Evolutionary conservation across 176 grass and related monocot species (phyloP), one percentile per base, ranked within the genome.

Genomic region (Phyllostachys edulis): DNA sequence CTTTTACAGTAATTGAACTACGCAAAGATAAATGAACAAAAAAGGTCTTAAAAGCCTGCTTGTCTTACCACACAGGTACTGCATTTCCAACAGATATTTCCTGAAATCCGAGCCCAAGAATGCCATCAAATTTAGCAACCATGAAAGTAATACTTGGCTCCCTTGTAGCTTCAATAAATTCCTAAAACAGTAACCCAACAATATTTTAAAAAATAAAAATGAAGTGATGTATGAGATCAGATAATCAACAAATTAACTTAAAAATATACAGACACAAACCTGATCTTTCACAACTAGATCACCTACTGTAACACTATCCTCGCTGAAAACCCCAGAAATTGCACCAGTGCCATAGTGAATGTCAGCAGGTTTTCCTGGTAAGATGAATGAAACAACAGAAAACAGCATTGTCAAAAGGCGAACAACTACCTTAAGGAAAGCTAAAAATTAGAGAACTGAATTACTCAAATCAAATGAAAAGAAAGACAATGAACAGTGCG

Each of bases 61-160:
- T 67, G 49, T 9, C 80, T 67, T 94, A 97, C 95, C 95, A 97
- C 67, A 94, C 87, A 39, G 95, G 95, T 47, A 80, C 82, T 32
- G 92, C 85, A 45, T 93, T 86, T 54, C 92, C 95, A 86, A 97
- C 95, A 4, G 95, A 97, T 47, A 97, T 97, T 90, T 97, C 95
- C 67, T 97, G 56, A 71, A 97, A 97, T 20, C 95, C 95, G 38
- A 97, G 88, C 15, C 95, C 95, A 76, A 97, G 92, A 79, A 97
- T 97, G n/a, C 95, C 95, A 91, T 97, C 92, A 26, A 97, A 97
- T 71, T 94, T 94, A 5, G 95, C 95, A 80, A 89, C 89, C 84
- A 94, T 57, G 65, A 97, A 97, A 71, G 95, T 94, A 57, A 97
- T 9, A 80, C 95, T 49, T 51, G 95, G 95, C 82, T 97, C 95